phyloP scores from a whole-genome alignment of 2,329 filamentous ascomycete genomes.

The Metarhizium sp. region DNA sequence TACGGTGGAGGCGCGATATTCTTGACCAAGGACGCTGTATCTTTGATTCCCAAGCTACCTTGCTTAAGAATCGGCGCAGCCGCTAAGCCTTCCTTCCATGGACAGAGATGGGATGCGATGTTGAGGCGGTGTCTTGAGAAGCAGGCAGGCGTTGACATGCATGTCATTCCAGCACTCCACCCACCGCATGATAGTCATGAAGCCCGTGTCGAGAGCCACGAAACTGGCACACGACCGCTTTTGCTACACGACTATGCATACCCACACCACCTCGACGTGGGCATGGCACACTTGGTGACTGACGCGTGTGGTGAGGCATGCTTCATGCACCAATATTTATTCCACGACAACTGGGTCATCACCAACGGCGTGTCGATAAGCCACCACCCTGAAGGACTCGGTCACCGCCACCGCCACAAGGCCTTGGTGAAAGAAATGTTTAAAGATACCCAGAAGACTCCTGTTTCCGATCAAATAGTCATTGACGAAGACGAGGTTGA shows the following conservation, averaged over 20 bases:
- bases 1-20: slow-evolving; percentile 36
- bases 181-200: slow-evolving; percentile 24
- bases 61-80: slow-evolving; percentile 21
- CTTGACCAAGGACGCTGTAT: slow-evolving; percentile 26
- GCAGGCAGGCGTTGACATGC: slow-evolving; percentile 26
- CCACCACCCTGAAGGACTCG: slow-evolving; percentile 30
- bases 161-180: slow-evolving; percentile 34
- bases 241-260: slow-evolving; percentile 29
- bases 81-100: slow-evolving; percentile 9
- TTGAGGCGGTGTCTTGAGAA: slow-evolving; percentile 30
- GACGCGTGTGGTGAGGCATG: slow-evolving; percentile 35
- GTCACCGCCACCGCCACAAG: background rate
- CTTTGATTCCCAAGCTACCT: slow-evolving; percentile 23
- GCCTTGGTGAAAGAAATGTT: background rate
- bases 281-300: slow-evolving; percentile 30
- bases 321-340: slow-evolving; percentile 37
- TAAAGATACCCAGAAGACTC: slow-evolving; percentile 5
- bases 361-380: slow-evolving; percentile 37
- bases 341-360: slow-evolving; percentile 36
- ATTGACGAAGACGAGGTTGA: slow-evolving; percentile 20
- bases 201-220: slow-evolving; percentile 22
- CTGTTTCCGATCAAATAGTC: slow-evolving; percentile 19
- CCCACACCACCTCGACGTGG: slow-evolving; percentile 29
- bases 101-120: slow-evolving; percentile 29
- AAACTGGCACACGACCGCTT: slow-evolving; percentile 30